Percentiles rank a stretch among this genome's conserved stretches.
Evolutionary conservation across 2,329 filamentous ascomycete genomes (phyloP).

Genomic region (Arthrobotrys megalospora): DNA sequence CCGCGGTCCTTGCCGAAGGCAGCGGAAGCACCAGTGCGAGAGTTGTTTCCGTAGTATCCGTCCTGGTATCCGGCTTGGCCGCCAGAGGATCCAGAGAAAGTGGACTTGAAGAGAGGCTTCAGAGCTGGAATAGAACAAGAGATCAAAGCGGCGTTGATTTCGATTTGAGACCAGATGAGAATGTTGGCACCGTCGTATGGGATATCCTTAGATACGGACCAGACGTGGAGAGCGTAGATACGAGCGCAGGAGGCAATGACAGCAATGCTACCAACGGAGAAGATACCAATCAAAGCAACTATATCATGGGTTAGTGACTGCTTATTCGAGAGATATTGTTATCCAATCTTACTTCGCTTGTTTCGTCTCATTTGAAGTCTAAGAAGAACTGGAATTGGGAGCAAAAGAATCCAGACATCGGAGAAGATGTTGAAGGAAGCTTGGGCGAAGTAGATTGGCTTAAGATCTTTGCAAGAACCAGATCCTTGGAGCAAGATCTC

Average conservation of each 20-base stretch:
- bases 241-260: constrained; percentile 64
- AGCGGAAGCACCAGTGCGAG: constrained; percentile 54
- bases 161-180: constrained; percentile 65
- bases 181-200: constrained; percentile 63
- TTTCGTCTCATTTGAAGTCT: constrained; percentile 68
- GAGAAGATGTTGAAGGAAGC: constrained; percentile 70
- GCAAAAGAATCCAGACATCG: constrained; percentile 69
- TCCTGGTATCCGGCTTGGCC: constrained; percentile 57
- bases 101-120: constrained; percentile 66
- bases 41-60: constrained; percentile 49
- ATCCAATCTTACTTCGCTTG: constrained; percentile 63
- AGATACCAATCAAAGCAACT: constrained; percentile 62
- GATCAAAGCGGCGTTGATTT: constrained; percentile 69
- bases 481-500: constrained; percentile 62
- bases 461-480: constrained; percentile 66
- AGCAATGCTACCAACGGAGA: constrained; percentile 63
- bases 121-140: constrained; percentile 69
- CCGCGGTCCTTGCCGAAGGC: constrained; percentile 59
- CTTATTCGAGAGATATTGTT: background rate
- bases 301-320: constrained; percentile 16
- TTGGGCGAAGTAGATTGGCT: constrained; percentile 67
- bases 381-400: constrained; percentile 71
- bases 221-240: constrained; percentile 64
- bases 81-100: constrained; percentile 57
- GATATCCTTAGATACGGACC: constrained; percentile 44